Percentiles rank a stretch among this genome's conserved stretches.
phyloP scores from a whole-genome alignment of 805 yeast genomes.

The Teunomyces tritomae region DNA sequence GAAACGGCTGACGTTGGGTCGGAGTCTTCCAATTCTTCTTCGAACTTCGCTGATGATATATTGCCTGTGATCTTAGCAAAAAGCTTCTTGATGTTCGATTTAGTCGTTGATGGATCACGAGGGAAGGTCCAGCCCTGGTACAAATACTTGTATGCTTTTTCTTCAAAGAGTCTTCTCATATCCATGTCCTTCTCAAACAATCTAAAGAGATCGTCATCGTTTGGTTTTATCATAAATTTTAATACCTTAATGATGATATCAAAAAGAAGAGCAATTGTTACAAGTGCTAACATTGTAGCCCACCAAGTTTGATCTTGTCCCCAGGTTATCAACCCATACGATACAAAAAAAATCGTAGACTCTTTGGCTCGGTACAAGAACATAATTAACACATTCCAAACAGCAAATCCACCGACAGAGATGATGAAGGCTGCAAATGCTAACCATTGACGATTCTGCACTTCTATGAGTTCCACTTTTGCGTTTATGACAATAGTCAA shows the following conservation, averaged over 20 bases:
- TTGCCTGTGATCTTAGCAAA: slow-evolving; percentile 19
- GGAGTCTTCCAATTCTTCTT: slow-evolving; percentile 8
- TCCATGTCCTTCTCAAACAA: slow-evolving; percentile 67
- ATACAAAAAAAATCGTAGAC: slow-evolving; percentile 66
- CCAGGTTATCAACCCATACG: slow-evolving; percentile 67
- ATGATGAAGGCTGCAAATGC: slow-evolving; percentile 63
- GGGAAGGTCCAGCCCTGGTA: slow-evolving; percentile 76
- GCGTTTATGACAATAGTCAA: slow-evolving; percentile 70
- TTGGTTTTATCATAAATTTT: slow-evolving; percentile 56
- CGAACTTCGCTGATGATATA: slow-evolving; percentile 7
- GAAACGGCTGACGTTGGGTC: slow-evolving; percentile 28
- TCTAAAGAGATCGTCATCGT: slow-evolving; percentile 78
- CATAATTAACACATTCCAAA: slow-evolving; percentile 81
- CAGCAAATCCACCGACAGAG: slow-evolving; percentile 79
- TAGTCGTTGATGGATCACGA: slow-evolving; percentile 38
- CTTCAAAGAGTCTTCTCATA: slow-evolving; percentile 68
- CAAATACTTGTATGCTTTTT: slow-evolving; percentile 68
- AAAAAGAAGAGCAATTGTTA: slow-evolving; percentile 57
- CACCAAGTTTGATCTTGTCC: slow-evolving; percentile 86
- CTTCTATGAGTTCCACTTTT: slow-evolving; percentile 79
- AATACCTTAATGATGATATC: slow-evolving; percentile 65
- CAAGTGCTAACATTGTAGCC: slow-evolving; percentile 65
- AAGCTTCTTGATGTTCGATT: slow-evolving; percentile 7
- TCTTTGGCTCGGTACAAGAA: slow-evolving; percentile 55
- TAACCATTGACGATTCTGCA: slow-evolving; percentile 68